Conservation (phyloP, 345 rosid species). For the Microcos paniculata region DNA sequence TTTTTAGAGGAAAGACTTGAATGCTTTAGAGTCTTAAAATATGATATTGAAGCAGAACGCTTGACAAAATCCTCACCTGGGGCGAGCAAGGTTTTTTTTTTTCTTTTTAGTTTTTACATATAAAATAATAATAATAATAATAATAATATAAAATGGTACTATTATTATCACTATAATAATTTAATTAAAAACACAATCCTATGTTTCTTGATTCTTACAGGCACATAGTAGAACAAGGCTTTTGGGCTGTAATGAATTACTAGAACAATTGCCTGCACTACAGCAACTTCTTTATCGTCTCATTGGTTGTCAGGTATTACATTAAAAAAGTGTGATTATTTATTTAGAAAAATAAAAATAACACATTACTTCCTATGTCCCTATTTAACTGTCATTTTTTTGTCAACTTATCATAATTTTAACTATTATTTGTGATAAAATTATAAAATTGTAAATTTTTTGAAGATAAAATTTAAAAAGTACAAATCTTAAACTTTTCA, state of each 20-base stretch:
- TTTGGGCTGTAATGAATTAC: constrained; percentile 54
- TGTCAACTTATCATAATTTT: too few relatives aligned
- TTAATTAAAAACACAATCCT: neutral
- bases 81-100: constrained; percentile 54
- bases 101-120: neutral
- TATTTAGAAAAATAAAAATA: too few relatives aligned
- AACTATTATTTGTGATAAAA: too few relatives aligned
- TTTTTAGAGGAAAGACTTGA: constrained; percentile 90
- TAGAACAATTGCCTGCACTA: constrained; percentile 86
- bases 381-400: too few relatives aligned
- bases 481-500: too few relatives aligned
- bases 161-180: neutral
- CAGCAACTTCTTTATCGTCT: constrained; percentile 93
- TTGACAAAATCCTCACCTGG: constrained; percentile 57
- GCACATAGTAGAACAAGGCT: constrained; percentile 71
- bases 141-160: neutral
- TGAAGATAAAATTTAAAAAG: too few relatives aligned
- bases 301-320: constrained; percentile 78
- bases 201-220: constrained; percentile 24
- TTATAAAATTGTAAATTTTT: too few relatives aligned
- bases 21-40: constrained; percentile 75
- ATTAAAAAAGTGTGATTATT: too few relatives aligned
- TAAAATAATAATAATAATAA: neutral
- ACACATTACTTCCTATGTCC: too few relatives aligned
- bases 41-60: constrained; percentile 83